Evolutionary conservation across 371 early-diverging fungal species (phyloP).

Genomic region (Mucor sp.): DNA sequence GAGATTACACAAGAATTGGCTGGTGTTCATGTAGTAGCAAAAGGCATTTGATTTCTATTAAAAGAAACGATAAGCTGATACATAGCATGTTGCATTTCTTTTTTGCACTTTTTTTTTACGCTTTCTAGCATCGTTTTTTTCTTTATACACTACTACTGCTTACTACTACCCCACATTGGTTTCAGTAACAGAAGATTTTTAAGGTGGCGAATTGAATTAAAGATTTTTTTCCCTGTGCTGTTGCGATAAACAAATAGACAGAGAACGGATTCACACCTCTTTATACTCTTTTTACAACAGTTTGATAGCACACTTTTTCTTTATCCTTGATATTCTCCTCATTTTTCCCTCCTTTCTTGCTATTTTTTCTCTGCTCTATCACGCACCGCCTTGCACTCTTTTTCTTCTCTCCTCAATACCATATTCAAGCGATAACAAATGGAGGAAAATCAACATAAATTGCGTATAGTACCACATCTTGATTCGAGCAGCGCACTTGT

Average conservation of each 20-base stretch:
- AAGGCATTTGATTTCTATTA: not conserved
- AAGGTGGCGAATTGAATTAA: not conserved
- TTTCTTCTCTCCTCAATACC: not conserved
- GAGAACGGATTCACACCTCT: not conserved
- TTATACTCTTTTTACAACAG: not conserved
- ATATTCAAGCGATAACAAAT: not conserved
- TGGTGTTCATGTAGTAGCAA: not conserved
- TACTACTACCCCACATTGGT: not conserved
- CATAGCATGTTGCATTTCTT: not conserved
- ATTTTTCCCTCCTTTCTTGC: not conserved
- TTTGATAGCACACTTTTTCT: not conserved
- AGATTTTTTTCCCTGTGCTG: not conserved
- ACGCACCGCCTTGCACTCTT: not conserved
- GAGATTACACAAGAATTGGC: not conserved
- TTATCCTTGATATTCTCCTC: not conserved
- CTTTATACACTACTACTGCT: too few species aligned
- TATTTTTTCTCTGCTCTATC: not conserved
- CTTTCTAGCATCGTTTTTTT: not conserved
- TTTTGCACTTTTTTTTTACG: not conserved
- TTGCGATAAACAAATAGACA: not conserved
- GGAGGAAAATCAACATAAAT: constrained; percentile 26
- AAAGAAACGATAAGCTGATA: not conserved
- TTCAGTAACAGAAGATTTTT: not conserved
- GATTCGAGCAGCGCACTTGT: constrained; percentile 67
- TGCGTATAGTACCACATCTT: constrained; percentile 70